A percentile compares a stretch with the other conserved stretches of the same genome.
These are phyloP conservation scores for Phytophthora sp. DNA, from an alignment of 352 stramenopile genomes.

Conservation along the genomic window DNA sequence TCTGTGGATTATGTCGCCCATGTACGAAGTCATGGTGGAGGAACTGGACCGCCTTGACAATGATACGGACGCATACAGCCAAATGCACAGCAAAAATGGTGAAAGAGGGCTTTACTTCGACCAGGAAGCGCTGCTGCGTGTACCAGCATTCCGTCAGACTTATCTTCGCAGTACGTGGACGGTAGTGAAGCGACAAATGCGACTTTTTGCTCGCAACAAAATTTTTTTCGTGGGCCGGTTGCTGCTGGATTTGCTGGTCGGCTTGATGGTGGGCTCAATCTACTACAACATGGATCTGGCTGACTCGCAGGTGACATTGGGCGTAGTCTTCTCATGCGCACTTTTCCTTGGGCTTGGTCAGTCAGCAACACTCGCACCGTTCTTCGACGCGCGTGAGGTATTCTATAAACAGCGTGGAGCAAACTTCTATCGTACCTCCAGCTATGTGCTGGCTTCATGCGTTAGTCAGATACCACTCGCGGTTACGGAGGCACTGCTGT, in stretches of 20 bases:
- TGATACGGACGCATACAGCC: constrained; percentile 25
- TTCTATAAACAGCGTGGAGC: constrained; percentile 87
- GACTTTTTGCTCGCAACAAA: constrained; percentile 45
- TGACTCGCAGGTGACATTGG: constrained; percentile 45
- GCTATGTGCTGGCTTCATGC: constrained; percentile 65
- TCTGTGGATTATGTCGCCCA: constrained; percentile 48
- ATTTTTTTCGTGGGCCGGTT: constrained; percentile 40
- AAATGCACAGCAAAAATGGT: constrained; percentile 23
- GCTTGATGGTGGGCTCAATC: constrained; percentile 43
- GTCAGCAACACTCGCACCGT: constrained; percentile 66
- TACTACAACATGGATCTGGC: constrained; percentile 48
- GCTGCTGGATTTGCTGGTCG: constrained; percentile 42
- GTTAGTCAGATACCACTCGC: constrained; percentile 45
- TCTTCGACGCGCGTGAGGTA: constrained; percentile 61
- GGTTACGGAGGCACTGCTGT: constrained; percentile 68
- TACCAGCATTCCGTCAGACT: constrained; percentile 45
- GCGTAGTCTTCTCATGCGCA: constrained; percentile 79
- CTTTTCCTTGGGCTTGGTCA: constrained; percentile 81
- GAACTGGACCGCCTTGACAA: constrained; percentile 37
- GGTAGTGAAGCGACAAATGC: constrained; percentile 44
- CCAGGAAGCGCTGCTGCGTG: constrained; percentile 41
- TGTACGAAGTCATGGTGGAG: constrained; percentile 48
- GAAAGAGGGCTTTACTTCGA: constrained; percentile 35
- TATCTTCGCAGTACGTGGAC: constrained; percentile 41
- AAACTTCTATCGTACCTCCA: constrained; percentile 86